Evolutionary conservation across 2,329 filamentous ascomycete genomes (phyloP), one percentile per base, ranked within the genome.

Genomic region (Pseudodiploospora longispora): DNA sequence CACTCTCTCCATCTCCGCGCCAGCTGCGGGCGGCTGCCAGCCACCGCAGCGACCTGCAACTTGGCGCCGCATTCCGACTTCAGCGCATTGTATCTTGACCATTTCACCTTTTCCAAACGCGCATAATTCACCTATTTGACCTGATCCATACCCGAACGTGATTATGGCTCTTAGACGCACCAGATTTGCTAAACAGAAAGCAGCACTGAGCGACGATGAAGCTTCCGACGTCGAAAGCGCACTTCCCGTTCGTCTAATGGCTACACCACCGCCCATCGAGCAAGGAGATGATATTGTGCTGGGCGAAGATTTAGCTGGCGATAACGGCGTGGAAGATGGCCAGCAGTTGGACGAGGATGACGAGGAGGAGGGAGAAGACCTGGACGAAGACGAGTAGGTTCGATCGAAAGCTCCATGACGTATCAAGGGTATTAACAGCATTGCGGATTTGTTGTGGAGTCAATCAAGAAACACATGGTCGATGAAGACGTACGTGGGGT

Each of bases 381-480:
- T 63, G n/a, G 57, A 62, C 32, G 52, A 72, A 30, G 59, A 63
- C 10, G 57, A 66, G 12, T 59, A 59, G 19, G 77, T 71, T 37
- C 19, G 66, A 58, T 2, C 42, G 54, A 58, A 3, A 52, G 19
- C 54, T 34, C 52, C 46, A 60, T 60, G 52, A 55, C 45, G 43
- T 19, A 12, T 8, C 4, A 29, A 9, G 50, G 46, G 36, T 12
- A 29, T 42, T 48, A 6, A 46, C 30, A 12, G 8, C 1, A 28
- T n/a, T 10, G 38, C 51, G 87, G 83, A 57, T 90, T 76, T 55
- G 75, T 87, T 10, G 85, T 93, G 4, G 85, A 91, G 59, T 76
- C 78, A 54, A 89, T 93, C 53, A 59, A 82, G 38, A 71, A 67
- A 30, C 87, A 91, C 63, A 72, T 75, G 43, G 71, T 83, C 37